Evolutionary conservation across 2,329 filamentous ascomycete genomes (phyloP), one percentile per base, ranked within the genome.

Genomic region (Beauveria sp.): DNA sequence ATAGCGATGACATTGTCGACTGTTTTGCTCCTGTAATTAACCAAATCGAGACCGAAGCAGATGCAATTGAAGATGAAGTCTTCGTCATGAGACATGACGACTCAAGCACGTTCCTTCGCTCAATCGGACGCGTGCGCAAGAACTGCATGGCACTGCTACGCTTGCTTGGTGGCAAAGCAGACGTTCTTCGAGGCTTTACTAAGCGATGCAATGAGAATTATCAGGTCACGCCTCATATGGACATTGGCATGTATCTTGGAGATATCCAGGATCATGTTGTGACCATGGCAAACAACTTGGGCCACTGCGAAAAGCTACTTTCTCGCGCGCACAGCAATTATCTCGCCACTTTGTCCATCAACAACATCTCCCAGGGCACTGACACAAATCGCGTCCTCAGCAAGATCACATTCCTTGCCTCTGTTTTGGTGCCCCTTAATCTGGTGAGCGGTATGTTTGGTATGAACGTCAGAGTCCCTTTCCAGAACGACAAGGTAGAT

Each of bases 231-330:
- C 94, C 94, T 7, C 90, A 92, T 53, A 94, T 94, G 77, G 94
- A 99, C 71, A 96, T 99, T 66, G 94, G 92, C 24, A 84, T 99
- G 69, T 99, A 99, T 71, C 84, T 99, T 41, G 91, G 91, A 70
- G 94, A 99, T 76, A 97, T 99, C 65, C 94, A 99, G 75, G 94
- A 99, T 76, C 94, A 99, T 82, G 93, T 99, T 58, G 91, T 99
- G 63, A 99, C 94, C 51, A 97, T 97, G 93, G 96, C 96, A 84
- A 94, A 90, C 67, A 99, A 96, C 75, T 76, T 99, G 68, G 86
- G 86, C 1, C 94, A 99, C 72, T 97, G 96, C 67, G 94, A 99
- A 74, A 97, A 97, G 81, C 97, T 99, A 83, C 83, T 99, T 55
- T 92, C 89, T 30, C 89, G 94, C 24, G 90, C 90, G 2, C 94